A percentile compares a stretch with the other conserved stretches of the same genome.
Conservation (phyloP, 768 basidiomycete genomes). For the Tremella yokohamensis region DNA sequence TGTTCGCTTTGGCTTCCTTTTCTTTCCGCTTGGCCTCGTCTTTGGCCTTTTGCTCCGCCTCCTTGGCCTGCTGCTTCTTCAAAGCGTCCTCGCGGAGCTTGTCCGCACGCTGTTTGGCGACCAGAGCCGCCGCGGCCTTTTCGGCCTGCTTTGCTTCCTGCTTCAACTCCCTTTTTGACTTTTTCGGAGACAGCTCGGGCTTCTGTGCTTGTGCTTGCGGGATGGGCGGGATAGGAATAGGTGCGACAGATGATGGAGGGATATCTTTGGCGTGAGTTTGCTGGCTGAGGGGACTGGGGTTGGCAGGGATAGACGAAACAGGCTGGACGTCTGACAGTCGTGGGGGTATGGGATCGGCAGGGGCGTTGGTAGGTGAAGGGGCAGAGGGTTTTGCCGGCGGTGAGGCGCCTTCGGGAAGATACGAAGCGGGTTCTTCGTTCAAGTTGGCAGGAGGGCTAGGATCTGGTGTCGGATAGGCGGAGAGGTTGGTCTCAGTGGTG, state of each 20-base stretch:
- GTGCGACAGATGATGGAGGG: neutral
- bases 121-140: constrained; percentile 28
- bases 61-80: constrained; percentile 27
- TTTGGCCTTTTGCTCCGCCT: constrained; percentile 20
- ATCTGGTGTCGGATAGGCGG: constrained; percentile 30
- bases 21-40: constrained; percentile 32
- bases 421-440: constrained; percentile 10
- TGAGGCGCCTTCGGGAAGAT: constrained; percentile 27
- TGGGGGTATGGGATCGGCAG: neutral
- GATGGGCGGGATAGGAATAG: neutral
- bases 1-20: constrained; percentile 34
- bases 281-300: constrained; percentile 24
- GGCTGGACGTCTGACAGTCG: constrained; percentile 2
- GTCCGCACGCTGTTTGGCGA: constrained; percentile 32
- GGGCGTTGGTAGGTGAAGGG: neutral
- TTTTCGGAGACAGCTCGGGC: constrained; percentile 17
- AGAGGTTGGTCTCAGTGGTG: constrained; percentile 37
- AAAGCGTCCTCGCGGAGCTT: constrained; percentile 21
- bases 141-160: constrained; percentile 44
- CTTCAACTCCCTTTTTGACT: constrained; percentile 40
- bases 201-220: neutral
- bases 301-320: constrained; percentile 8
- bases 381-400: constrained; percentile 1
- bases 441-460: constrained; percentile 24
- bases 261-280: constrained; percentile 10